Percentiles rank a stretch among this genome's conserved stretches.
Conservation (phyloP, 2,329 filamentous ascomycete genomes). For the Scytalidium sp. region DNA sequence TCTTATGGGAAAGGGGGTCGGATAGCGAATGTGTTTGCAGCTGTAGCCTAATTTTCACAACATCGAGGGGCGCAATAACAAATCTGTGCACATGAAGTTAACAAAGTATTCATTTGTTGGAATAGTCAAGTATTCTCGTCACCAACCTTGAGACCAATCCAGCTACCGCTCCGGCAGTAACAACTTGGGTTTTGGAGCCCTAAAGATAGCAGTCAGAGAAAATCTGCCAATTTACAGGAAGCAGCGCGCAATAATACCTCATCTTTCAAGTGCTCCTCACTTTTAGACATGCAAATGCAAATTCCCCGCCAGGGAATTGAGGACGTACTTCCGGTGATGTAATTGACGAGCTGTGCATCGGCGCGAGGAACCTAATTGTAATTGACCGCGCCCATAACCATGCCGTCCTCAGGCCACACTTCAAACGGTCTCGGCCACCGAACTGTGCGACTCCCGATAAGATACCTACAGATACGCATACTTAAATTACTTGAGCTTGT, state of each 20-base stretch:
- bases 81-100: slow-evolving; percentile 54
- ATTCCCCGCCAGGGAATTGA: background rate
- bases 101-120: background rate
- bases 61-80: slow-evolving; percentile 90
- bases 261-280: slow-evolving; percentile 64
- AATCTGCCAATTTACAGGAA: background rate
- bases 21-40: slow-evolving; percentile 79
- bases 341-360: background rate
- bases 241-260: slow-evolving; percentile 45
- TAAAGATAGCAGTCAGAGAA: slow-evolving; percentile 25
- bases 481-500: too few species aligned
- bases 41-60: slow-evolving; percentile 96
- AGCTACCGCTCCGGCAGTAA: slow-evolving; percentile 66
- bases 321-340: background rate
- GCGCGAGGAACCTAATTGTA: too few species aligned
- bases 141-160: slow-evolving; percentile 81
- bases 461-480: too few species aligned
- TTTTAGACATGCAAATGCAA: slow-evolving; percentile 57
- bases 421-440: too few species aligned
- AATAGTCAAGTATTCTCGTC: slow-evolving; percentile 2
- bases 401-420: too few species aligned
- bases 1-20: slow-evolving; percentile 60
- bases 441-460: too few species aligned
- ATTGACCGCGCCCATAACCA: too few species aligned
- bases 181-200: slow-evolving; percentile 65